phyloP scores from a whole-genome alignment of 441 rosid genomes.

The Heliophila coronopifolia region DNA sequence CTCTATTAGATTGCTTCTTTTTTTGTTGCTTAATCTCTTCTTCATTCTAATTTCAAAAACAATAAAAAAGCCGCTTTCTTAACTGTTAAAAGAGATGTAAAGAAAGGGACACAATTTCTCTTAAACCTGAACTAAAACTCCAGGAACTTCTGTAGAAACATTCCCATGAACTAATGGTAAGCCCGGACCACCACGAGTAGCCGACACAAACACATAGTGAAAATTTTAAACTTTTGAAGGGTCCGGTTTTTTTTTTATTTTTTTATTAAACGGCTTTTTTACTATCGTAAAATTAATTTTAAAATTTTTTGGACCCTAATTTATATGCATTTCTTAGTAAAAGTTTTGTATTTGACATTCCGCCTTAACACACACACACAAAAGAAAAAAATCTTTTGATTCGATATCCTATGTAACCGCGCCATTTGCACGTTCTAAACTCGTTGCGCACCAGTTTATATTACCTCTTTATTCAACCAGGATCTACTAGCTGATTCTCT shows the following conservation, averaged over 20 bases:
- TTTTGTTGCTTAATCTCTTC: constrained; percentile 82
- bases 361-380: constrained; percentile 84
- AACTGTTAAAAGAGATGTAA: not conserved
- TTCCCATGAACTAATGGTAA: constrained; percentile 75
- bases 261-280: no score
- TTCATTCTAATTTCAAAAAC: constrained; percentile 48
- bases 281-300: no score
- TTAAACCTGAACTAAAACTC: constrained; percentile 90
- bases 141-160: constrained; percentile 64
- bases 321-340: no score
- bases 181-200: constrained; percentile 58
- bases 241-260: no score
- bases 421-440: no score
- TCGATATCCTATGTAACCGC: no score
- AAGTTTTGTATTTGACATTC: no score
- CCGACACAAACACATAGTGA: constrained; percentile 47
- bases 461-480: constrained; percentile 83
- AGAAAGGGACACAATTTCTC: not conserved
- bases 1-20: constrained; percentile 94
- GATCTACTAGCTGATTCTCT: constrained; percentile 96
- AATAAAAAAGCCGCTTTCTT: not conserved
- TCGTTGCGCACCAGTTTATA: no score
- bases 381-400: no score
- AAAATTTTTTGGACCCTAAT: no score
- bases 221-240: no score